Base-by-base conservation (phyloP, 805 yeast genomes). In the Lipomyces sp. region DNA sequence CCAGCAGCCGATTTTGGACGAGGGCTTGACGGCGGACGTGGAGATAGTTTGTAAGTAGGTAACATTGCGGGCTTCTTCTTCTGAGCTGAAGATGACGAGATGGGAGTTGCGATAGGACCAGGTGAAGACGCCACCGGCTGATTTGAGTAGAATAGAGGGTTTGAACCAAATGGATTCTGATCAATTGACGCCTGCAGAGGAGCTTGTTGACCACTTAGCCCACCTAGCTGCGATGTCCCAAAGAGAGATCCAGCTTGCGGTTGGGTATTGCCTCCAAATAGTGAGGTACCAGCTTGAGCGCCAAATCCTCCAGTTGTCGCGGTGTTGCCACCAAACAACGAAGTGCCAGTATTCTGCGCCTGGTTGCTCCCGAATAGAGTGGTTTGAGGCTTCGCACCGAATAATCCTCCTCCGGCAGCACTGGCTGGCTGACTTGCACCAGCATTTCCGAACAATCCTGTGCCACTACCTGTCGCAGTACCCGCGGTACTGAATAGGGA, bases 101-200 rank as follows among this genome's bases (percentile, higher is more conserved):
- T 72, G 4, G 88, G 86, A 33, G 82, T 83, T 3, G 82, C 82
- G 6, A 84, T 78, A 8, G 85, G 82, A 53, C 80, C 81, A 3
- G 83, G 79, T 33, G 78, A 75, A 30, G 78, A 61, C 5, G 82
- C 79, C 15, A 80, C 75, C 35, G 73, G 72, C 8, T 79, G 79
- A n/a, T 78, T 74, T 39, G 75, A 76, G 2, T 79, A 65, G 72
- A 90, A 91, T 61, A 93, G 80, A 4, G 92, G 90, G 72, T 88
- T 87, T 58, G 85, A 83, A 1, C 97, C 96, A 75, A 90, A 93
- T 55, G 97, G 97, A 75, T 89, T 85, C 66, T 82, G 81, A 64
- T 79, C 81, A 62, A 78, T 75, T 39, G 79, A 71, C 54, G 82
- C 78, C 58, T 72, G 75, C 7, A 73, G 66, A 11, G 77, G 77